phyloP scores from a whole-genome alignment of 2,329 filamentous ascomycete genomes.

The Fusarium transvaalense region DNA sequence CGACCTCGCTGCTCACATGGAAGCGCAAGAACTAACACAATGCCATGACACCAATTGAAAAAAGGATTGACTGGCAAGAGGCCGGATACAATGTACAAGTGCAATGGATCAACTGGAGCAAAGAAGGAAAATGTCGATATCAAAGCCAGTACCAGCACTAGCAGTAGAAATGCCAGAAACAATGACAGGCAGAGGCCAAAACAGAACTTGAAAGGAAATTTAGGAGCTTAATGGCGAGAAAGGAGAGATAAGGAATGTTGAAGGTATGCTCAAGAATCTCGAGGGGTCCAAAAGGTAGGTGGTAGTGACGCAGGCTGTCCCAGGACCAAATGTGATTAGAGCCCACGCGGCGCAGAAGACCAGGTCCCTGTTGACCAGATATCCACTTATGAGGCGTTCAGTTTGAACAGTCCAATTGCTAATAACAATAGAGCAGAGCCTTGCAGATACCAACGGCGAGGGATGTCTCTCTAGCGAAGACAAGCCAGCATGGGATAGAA shows the following conservation, averaged over 20 bases:
- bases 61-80: slow-evolving; percentile 15
- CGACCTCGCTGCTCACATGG: slow-evolving; percentile 35
- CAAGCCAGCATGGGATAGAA: slow-evolving; percentile 38
- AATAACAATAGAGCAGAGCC: slow-evolving; percentile 38
- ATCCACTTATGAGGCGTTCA: slow-evolving; percentile 45
- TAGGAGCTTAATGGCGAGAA: slow-evolving; percentile 21
- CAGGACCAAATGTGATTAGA: slow-evolving; percentile 44
- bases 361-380: slow-evolving; percentile 41
- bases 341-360: slow-evolving; percentile 43
- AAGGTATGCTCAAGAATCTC: slow-evolving; percentile 30
- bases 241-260: slow-evolving; percentile 34
- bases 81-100: slow-evolving; percentile 11
- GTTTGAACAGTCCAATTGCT: slow-evolving; percentile 40
- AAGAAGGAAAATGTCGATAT: slow-evolving; percentile 27
- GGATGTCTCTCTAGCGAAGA: slow-evolving; percentile 23
- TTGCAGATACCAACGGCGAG: slow-evolving; percentile 44
- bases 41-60: slow-evolving; percentile 41
- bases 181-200: slow-evolving; percentile 39
- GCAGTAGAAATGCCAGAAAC: slow-evolving; percentile 30
- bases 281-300: slow-evolving; percentile 37
- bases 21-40: slow-evolving; percentile 27
- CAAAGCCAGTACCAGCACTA: slow-evolving; percentile 44
- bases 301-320: slow-evolving; percentile 38
- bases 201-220: slow-evolving; percentile 28
- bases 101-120: slow-evolving; percentile 13